Base-by-base conservation (phyloP, 176 grass and related monocot species). In the Leersia perrieri region DNA sequence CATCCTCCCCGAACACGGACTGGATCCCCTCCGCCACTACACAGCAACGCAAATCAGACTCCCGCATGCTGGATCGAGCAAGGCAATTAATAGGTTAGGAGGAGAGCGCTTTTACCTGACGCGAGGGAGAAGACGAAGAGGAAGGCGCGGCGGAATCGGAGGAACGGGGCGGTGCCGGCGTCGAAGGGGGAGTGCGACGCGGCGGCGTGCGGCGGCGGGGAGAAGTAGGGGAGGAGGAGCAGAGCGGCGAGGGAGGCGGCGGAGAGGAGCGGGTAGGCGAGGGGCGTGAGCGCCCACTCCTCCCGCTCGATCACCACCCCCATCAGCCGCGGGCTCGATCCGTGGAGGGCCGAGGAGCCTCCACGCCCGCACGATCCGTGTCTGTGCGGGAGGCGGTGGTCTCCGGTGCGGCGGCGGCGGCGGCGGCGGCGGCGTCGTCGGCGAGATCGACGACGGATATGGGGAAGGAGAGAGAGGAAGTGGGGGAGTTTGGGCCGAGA, bases 301-400 rank as follows among this genome's bases (percentile, higher is more conserved):
- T 93, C 93, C 55, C 79, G 85, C 88, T 99, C 96, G 39, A 99
- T 80, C 82, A 91, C 86, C 63, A 95, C 85, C 44, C 88, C 93
- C 96, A 99, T 95, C 68, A 26, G 29, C 39, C 40, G 40, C 36
- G 61, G 49, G 36, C 32, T 47, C 35, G 35, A 26, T 58, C 40
- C 10, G 22, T 22, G 11, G 30, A 10, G 71, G 45, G 7, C 4
- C 3, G 47, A 51, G 47, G 47, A 57, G 51, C 7, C 7, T 55
- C 51, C 51, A n/a, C 51, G 22, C 51, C 67, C 10, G 18, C 28
- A 36, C 20, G 57, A 79, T 72, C 70, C 53, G 39, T 5, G 53
- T 32, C 34, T 72, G n/a, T 44, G 30, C 15, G 64, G 77, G 58
- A 23, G 22, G 38, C 38, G 5, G 40, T 63, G 10, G 9, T 12